Percentiles rank a stretch among this genome's conserved stretches.
Evolutionary conservation across 768 basidiomycete species (phyloP).

Genomic region (Leucocoprinus sp.): DNA sequence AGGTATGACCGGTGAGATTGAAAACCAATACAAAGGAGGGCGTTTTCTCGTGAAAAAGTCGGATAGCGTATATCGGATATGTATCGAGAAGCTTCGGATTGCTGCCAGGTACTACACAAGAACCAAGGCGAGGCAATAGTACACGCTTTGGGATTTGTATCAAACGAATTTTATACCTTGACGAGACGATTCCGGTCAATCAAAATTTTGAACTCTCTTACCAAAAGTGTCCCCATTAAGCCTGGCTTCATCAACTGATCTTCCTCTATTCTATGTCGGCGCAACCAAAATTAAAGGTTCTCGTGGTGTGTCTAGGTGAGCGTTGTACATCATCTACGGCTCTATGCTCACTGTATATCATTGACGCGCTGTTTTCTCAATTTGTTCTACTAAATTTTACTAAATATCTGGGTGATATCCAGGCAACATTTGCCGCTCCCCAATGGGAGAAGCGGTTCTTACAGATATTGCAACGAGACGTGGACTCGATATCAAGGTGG

Average conservation of each 20-base stretch:
- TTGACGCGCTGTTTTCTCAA: neutral
- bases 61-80: no score
- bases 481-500: constrained; percentile 59
- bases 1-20: no score
- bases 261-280: constrained; percentile 11
- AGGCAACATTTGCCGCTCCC: constrained; percentile 86
- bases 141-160: no score
- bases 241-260: neutral
- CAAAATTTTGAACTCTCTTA: neutral
- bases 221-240: neutral
- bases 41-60: no score
- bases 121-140: no score
- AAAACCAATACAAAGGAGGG: no score
- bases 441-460: constrained; percentile 88
- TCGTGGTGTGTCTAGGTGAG: constrained; percentile 64
- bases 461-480: constrained; percentile 58
- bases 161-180: no score
- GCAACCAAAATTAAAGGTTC: constrained; percentile 38
- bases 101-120: no score
- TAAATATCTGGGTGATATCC: constrained; percentile 4
- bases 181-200: no score
- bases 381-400: neutral
- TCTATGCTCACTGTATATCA: no score
- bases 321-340: neutral
- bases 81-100: no score